A percentile compares a stretch with the other conserved stretches of the same genome.
phyloP scores from a whole-genome alignment of 257 asterid species.

The Plantago ovata region DNA sequence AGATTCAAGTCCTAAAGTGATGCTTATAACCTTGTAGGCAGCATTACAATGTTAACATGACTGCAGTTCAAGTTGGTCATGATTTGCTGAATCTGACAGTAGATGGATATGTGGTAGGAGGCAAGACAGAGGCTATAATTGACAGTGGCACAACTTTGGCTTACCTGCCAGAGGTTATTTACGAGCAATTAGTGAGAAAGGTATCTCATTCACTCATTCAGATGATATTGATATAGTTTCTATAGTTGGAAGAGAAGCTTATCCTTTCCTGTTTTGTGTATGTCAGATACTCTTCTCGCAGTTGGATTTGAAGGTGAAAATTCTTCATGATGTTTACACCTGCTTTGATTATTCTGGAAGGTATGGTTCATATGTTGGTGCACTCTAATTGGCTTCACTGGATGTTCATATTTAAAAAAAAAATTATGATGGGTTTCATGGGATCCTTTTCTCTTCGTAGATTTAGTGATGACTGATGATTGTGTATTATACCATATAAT shows the following conservation, averaged over 20 bases:
- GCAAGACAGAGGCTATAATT: constrained; percentile 77
- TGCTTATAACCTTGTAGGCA: constrained; percentile 48
- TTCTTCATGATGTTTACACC: constrained; percentile 76
- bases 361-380: constrained; percentile 38
- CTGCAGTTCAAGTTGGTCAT: constrained; percentile 74
- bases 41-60: constrained; percentile 98
- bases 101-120: constrained; percentile 51
- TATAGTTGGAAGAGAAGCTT: constrained; percentile 20
- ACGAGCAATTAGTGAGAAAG: constrained; percentile 68
- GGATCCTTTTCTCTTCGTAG: background rate
- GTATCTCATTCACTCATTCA: constrained; percentile 33
- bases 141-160: constrained; percentile 99
- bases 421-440: no score
- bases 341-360: constrained; percentile 92
- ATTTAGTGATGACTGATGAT: no score
- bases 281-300: constrained; percentile 88
- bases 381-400: constrained; percentile 13
- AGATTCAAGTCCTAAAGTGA: constrained; percentile 9
- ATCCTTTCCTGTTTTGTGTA: constrained; percentile 19
- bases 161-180: constrained; percentile 81
- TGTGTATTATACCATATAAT: no score
- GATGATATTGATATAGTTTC: constrained; percentile 15
- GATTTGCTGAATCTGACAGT: constrained; percentile 62
- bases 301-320: constrained; percentile 62
- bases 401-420: background rate